phyloP scores from a whole-genome alignment of 108 stramenopile species.

The Cyclotella atomus region DNA sequence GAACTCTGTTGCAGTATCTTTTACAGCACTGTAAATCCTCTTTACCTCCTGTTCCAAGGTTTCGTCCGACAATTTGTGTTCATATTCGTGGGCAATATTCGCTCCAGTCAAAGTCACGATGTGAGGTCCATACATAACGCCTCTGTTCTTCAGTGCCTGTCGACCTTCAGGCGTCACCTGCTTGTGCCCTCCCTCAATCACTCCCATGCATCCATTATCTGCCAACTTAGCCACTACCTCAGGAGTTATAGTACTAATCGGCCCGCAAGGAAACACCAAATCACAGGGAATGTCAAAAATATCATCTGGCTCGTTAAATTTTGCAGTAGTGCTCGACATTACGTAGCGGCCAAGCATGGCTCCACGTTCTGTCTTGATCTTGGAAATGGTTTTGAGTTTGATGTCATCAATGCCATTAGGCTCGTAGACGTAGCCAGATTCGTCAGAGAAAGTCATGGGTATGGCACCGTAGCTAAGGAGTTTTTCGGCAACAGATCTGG shows the following conservation, averaged over 20 bases:
- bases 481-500: constrained; percentile 90
- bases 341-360: constrained; percentile 91
- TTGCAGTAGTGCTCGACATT: constrained; percentile 84
- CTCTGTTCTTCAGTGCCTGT: constrained; percentile 83
- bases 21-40: constrained; percentile 87
- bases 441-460: constrained; percentile 93
- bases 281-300: constrained; percentile 92
- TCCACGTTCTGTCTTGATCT: constrained; percentile 95
- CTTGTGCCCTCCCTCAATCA: constrained; percentile 92
- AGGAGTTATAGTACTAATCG: constrained; percentile 78
- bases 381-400: constrained; percentile 87
- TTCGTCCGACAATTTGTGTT: constrained; percentile 73
- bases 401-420: constrained; percentile 91
- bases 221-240: constrained; percentile 78
- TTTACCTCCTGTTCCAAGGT: constrained; percentile 74
- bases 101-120: constrained; percentile 88
- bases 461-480: constrained; percentile 94
- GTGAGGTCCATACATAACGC: constrained; percentile 90
- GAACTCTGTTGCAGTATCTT: constrained; percentile 92
- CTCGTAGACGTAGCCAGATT: constrained; percentile 95
- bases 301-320: constrained; percentile 83
- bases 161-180: constrained; percentile 77
- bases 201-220: constrained; percentile 89
- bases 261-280: constrained; percentile 91
- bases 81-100: constrained; percentile 81